phyloP scores from a whole-genome alignment of 257 asterid species.

The Gentiana macrophylla region DNA sequence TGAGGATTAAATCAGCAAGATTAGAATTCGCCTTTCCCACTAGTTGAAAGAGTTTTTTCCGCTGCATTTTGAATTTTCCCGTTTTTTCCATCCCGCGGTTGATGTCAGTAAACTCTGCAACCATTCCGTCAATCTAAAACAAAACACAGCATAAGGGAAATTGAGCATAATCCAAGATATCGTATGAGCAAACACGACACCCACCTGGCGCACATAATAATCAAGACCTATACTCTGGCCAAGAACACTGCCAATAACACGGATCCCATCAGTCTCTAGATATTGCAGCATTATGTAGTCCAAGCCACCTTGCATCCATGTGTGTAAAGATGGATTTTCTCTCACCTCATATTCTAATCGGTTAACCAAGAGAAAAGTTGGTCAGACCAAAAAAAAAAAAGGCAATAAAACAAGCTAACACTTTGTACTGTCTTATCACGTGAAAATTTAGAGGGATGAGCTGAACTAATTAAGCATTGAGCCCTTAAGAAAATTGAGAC shows the following conservation, averaged over 20 bases:
- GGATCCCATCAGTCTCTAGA: conserved; percentile 74
- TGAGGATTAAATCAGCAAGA: conserved; percentile 94
- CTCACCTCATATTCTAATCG: conserved; percentile 80
- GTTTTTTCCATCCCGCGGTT: conserved; percentile 96
- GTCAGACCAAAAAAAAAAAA: conserved; percentile 3
- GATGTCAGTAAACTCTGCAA: conserved; percentile 89
- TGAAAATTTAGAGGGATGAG: background rate
- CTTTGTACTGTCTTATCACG: too few species aligned
- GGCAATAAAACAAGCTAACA: too few species aligned
- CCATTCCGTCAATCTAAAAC: conserved; percentile 88
- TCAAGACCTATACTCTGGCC: conserved; percentile 99
- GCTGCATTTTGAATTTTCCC: conserved; percentile 86
- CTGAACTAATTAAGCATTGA: background rate
- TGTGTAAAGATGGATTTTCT: conserved; percentile 56
- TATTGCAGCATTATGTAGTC: conserved; percentile 84
- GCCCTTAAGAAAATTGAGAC: too few species aligned
- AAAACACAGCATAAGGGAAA: background rate
- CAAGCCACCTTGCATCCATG: conserved; percentile 98
- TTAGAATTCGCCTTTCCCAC: conserved; percentile 97
- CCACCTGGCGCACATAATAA: conserved; percentile 93
- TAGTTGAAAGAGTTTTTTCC: conserved; percentile 89
- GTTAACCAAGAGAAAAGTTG: conserved; percentile 13
- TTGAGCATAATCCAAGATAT: conserved; percentile 8
- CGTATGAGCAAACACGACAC: conserved; percentile 12
- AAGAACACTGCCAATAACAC: conserved; percentile 94